Evolutionary conservation across 1,284 basidiomycete genomes (phyloP).

Genomic region (Cerioporus squamosus): DNA sequence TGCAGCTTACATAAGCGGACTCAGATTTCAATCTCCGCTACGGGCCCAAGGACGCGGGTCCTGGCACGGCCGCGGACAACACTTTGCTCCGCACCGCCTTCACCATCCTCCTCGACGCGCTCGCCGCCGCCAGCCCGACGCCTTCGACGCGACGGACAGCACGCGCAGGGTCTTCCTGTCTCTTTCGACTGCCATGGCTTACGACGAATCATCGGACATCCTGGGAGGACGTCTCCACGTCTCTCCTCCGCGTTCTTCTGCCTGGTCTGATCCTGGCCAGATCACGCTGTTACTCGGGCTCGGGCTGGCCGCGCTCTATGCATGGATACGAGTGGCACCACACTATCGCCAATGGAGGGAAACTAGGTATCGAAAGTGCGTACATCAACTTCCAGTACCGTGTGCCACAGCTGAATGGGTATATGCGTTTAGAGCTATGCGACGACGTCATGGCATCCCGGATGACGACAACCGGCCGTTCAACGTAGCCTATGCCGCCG

Average conservation of each 20-base stretch:
- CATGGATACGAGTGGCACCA: conserved; percentile 29
- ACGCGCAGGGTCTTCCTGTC: neutral
- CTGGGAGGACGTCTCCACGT: conserved; percentile 58
- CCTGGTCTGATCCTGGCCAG: conserved; percentile 37
- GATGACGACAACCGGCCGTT: conserved; percentile 80
- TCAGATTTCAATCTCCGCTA: conserved; percentile 30
- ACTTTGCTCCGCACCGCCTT: conserved; percentile 20
- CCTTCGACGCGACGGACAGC: conserved; percentile 17
- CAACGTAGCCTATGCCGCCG: conserved; percentile 81
- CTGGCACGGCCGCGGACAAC: conserved; percentile 6
- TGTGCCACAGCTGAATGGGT: conserved; percentile 5
- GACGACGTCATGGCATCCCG: conserved; percentile 79
- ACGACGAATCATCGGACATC: conserved; percentile 60
- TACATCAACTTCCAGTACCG: conserved; percentile 10
- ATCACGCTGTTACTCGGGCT: conserved; percentile 23
- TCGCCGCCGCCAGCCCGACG: conserved; percentile 41
- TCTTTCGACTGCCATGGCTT: conserved; percentile 13
- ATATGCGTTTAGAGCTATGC: conserved; percentile 48
- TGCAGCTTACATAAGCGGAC: neutral
- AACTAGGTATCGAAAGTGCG: conserved; percentile 62
- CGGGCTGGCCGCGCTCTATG: conserved; percentile 15
- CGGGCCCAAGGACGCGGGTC: conserved; percentile 23
- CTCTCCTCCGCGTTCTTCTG: conserved; percentile 37
- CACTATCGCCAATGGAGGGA: conserved; percentile 53
- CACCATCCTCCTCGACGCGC: conserved; percentile 26